Conservation (phyloP, 768 basidiomycete genomes). For the Suillus luteus region DNA sequence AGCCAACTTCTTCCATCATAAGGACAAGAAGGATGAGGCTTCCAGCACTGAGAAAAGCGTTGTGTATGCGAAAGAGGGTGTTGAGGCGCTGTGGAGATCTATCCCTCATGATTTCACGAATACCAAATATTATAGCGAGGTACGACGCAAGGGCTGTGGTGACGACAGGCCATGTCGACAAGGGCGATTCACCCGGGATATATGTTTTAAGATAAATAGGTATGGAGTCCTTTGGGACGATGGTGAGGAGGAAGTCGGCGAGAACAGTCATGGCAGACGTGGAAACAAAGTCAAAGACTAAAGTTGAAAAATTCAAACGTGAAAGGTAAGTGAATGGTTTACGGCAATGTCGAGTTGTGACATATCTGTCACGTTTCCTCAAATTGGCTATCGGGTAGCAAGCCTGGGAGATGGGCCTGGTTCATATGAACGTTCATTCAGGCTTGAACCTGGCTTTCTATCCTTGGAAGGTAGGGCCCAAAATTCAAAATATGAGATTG, state of each 20-base stretch:
- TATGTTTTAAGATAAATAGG: conserved; percentile 44
- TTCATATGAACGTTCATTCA: too few species aligned
- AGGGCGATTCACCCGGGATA: conserved; percentile 56
- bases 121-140: conserved; percentile 85
- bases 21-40: conserved; percentile 83
- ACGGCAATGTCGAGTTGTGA: conserved; percentile 31
- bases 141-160: conserved; percentile 71
- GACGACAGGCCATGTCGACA: conserved; percentile 68
- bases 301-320: conserved; percentile 21
- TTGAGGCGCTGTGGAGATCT: conserved; percentile 74
- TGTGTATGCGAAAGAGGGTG: conserved; percentile 86
- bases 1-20: conserved; percentile 90
- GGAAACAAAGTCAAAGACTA: conserved; percentile 25
- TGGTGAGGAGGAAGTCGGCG: conserved; percentile 67
- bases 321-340: conserved; percentile 26
- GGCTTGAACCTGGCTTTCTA: not conserved
- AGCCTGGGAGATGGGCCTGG: not conserved
- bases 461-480: not conserved
- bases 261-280: conserved; percentile 62
- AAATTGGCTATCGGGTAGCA: too few species aligned
- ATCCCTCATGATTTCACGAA: conserved; percentile 82
- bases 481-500: conserved; percentile 1
- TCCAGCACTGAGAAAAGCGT: conserved; percentile 82
- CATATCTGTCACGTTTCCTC: conserved; percentile 16
- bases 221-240: conserved; percentile 50